These are phyloP conservation scores for Chrysochromulina tobinii DNA, from an alignment of 78 protist species.

Conservation along the genomic window DNA sequence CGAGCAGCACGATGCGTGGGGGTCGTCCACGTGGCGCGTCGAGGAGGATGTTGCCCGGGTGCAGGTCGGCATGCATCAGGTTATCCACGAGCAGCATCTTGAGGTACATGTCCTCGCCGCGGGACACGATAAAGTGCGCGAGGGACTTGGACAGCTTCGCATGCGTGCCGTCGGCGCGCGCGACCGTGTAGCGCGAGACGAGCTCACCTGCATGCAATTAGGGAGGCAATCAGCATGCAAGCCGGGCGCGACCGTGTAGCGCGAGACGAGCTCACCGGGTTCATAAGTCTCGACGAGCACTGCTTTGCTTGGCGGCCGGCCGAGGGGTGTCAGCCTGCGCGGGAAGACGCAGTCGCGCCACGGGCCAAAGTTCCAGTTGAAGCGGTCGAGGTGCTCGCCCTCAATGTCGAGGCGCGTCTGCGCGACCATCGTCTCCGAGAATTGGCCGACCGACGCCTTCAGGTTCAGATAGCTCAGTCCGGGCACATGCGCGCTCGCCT, in stretches of 20 bases:
- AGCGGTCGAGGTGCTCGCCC: constrained; percentile 23
- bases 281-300: constrained; percentile 50
- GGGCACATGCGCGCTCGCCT: not conserved
- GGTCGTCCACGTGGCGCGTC: not conserved
- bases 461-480: not conserved
- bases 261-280: constrained; percentile 4
- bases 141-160: too few species aligned
- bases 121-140: not conserved
- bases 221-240: not conserved
- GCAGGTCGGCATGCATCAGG: constrained; percentile 50
- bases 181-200: too few species aligned
- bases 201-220: too few species aligned
- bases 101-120: constrained; percentile 33
- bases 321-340: not conserved
- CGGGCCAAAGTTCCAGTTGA: constrained; percentile 10
- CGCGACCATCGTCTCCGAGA: constrained; percentile 15
- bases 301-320: not conserved
- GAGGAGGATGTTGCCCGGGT: not conserved
- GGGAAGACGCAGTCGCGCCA: constrained; percentile 25
- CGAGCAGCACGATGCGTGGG: constrained; percentile 12
- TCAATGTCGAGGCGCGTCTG: constrained; percentile 46
- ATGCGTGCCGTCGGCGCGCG: too few species aligned
- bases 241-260: not conserved
- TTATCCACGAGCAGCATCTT: constrained; percentile 44
- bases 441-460: constrained; percentile 5